Conservation (phyloP, 371 early-diverging fungal genomes). For the Mucor circinelloides region DNA sequence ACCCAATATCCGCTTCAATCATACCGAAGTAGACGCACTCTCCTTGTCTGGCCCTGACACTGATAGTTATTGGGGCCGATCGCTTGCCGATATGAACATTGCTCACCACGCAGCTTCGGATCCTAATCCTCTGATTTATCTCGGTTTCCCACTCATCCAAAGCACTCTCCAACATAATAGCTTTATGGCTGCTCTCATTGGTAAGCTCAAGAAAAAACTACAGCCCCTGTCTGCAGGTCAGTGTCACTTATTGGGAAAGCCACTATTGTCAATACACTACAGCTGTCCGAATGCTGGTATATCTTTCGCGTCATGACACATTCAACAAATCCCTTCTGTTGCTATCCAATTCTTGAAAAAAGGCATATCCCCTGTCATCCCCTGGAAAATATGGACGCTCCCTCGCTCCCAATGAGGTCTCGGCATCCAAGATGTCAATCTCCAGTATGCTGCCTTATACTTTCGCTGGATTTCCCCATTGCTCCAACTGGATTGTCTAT, state of each 20-base stretch:
- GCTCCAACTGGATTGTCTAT: background rate
- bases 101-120: background rate
- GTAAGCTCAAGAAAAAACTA: background rate
- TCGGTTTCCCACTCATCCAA: conserved; percentile 2
- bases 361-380: background rate
- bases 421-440: background rate
- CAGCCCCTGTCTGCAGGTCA: background rate
- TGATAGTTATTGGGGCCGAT: background rate
- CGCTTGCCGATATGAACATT: background rate
- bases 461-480: background rate
- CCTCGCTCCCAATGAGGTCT: background rate
- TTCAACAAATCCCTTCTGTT: background rate
- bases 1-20: conserved; percentile 6
- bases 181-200: background rate
- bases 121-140: background rate
- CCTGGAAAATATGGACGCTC: background rate
- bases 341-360: background rate
- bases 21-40: conserved; percentile 7
- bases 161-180: background rate
- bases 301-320: background rate
- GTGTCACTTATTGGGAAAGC: conserved; percentile 15
- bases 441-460: background rate
- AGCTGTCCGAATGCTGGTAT: conserved; percentile 15
- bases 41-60: conserved; percentile 6
- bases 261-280: conserved; percentile 11